phyloP scores from a whole-genome alignment of 2,329 filamentous ascomycete species.

The Hypoxylon sp. region DNA sequence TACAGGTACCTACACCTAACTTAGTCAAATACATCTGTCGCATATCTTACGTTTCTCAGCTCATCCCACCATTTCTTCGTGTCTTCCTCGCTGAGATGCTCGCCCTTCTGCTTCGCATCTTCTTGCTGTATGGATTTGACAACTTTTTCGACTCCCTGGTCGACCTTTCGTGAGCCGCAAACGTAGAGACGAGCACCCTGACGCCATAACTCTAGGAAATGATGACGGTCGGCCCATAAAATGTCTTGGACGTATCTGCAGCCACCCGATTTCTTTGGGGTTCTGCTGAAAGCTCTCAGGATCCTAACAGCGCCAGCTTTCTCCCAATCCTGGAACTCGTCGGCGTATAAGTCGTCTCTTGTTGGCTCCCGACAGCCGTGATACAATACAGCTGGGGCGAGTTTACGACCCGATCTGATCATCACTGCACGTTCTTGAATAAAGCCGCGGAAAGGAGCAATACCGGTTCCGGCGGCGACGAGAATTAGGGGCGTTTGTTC shows the following conservation, averaged over 20 bases:
- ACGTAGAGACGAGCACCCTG: slow-evolving; percentile 65
- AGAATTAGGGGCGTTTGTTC: slow-evolving; percentile 52
- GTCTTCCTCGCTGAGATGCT: slow-evolving; percentile 30
- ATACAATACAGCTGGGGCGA: slow-evolving; percentile 65
- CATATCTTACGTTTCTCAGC: slow-evolving; percentile 37
- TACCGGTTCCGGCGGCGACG: slow-evolving; percentile 56
- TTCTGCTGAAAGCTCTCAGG: slow-evolving; percentile 45
- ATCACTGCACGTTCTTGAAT: slow-evolving; percentile 60
- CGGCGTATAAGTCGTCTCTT: slow-evolving; percentile 61
- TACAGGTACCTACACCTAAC: not conserved
- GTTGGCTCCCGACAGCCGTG: slow-evolving; percentile 62
- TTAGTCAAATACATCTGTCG: slow-evolving; percentile 40
- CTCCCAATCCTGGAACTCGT: slow-evolving; percentile 62
- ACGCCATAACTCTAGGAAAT: slow-evolving; percentile 42
- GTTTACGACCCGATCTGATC: slow-evolving; percentile 54
- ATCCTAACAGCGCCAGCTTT: slow-evolving; percentile 61
- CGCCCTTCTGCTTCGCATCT: slow-evolving; percentile 26
- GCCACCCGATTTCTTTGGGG: slow-evolving; percentile 54
- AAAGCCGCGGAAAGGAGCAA: slow-evolving; percentile 65
- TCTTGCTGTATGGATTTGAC: slow-evolving; percentile 42
- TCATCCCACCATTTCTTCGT: slow-evolving; percentile 36
- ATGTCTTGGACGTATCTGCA: slow-evolving; percentile 47
- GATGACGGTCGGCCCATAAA: slow-evolving; percentile 43
- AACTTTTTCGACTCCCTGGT: slow-evolving; percentile 54
- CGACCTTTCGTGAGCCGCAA: slow-evolving; percentile 64